Evolutionary conservation across 306 rosid species (phyloP).

Genomic region (Malus fusca): DNA sequence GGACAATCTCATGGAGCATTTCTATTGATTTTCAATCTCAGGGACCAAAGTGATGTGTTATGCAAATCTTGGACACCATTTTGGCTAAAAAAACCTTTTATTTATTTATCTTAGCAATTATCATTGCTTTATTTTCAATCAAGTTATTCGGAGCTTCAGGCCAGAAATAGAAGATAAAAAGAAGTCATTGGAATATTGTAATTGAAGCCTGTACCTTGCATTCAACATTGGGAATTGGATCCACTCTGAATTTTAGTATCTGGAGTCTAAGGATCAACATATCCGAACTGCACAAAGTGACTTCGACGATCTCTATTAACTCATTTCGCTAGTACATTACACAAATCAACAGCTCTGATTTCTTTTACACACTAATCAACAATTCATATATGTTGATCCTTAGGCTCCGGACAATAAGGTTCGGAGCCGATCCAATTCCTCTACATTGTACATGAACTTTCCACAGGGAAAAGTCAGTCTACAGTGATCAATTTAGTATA

Average conservation of each 20-base stretch:
- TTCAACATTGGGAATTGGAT: too few species aligned
- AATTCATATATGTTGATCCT: fast-evolving
- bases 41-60: too few species aligned
- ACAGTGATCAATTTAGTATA: background rate
- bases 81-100: too few species aligned
- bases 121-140: background rate
- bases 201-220: background rate
- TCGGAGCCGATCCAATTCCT: too few species aligned
- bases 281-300: fast-evolving
- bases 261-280: too few species aligned
- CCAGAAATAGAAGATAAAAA: background rate
- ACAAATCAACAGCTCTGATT: too few species aligned
- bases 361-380: too few species aligned
- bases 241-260: fast-evolving
- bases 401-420: fast-evolving
- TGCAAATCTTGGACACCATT: too few species aligned
- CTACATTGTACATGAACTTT: too few species aligned
- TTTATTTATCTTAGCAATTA: background rate
- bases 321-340: fast-evolving
- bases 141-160: background rate
- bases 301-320: fast-evolving
- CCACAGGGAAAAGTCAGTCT: too few species aligned
- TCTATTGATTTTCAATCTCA: too few species aligned
- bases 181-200: background rate
- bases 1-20: too few species aligned